Conservation (phyloP, 148 eudicot species). For the Vaccinium macrocarpon region DNA sequence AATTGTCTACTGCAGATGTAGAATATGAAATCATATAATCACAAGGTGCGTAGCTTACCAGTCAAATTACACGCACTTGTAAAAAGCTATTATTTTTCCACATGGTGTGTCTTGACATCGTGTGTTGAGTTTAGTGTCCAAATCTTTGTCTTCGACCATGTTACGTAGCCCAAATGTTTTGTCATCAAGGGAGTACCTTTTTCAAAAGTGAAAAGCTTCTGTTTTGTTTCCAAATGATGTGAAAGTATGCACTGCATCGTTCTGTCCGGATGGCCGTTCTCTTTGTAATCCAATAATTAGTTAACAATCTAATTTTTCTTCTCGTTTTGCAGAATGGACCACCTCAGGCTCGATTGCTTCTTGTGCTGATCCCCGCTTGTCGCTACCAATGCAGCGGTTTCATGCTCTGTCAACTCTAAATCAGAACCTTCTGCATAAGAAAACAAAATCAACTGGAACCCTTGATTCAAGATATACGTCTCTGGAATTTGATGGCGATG, state of each 20-base stretch:
- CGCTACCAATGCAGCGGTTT: constrained; percentile 43
- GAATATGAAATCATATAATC: constrained; percentile 2
- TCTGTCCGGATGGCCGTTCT: background rate
- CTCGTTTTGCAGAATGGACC: constrained; percentile 32
- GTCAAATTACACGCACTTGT: background rate
- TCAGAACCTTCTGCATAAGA: constrained; percentile 33
- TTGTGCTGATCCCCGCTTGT: constrained; percentile 38
- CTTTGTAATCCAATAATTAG: background rate
- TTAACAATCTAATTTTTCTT: background rate
- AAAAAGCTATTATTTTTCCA: background rate
- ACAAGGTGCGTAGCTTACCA: background rate
- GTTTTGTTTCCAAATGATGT: constrained; percentile 5
- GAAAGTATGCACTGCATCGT: background rate
- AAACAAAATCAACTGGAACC: constrained; percentile 32
- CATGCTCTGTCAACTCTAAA: constrained; percentile 46
- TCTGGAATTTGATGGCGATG: constrained; percentile 26
- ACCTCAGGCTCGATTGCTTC: constrained; percentile 44
- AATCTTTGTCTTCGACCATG: background rate
- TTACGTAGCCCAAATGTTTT: background rate
- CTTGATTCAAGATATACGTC: constrained; percentile 20
- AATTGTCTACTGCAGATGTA: background rate
- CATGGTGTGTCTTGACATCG: background rate
- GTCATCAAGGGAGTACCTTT: background rate
- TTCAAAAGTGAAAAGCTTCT: background rate
- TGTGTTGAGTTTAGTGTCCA: background rate